Conservation (phyloP, 768 basidiomycete genomes). For the Boletus speciosus region DNA sequence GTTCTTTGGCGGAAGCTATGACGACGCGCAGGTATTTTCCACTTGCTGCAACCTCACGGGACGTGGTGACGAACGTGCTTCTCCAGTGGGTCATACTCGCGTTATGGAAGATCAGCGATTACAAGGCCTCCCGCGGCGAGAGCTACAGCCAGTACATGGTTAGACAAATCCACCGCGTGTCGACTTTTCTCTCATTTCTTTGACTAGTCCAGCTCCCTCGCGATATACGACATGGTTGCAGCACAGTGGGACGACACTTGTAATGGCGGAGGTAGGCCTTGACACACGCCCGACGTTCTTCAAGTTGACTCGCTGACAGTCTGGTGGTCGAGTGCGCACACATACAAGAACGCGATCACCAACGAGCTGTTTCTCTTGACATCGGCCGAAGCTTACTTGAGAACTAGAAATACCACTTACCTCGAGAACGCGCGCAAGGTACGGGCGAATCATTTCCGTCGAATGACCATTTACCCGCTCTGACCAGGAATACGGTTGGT, state of each 20-base stretch:
- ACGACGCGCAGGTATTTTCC: conserved; percentile 46
- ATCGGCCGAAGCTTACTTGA: conserved; percentile 46
- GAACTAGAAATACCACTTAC: conserved; percentile 35
- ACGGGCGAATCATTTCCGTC: neutral
- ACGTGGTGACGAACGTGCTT: neutral
- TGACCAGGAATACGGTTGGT: conserved; percentile 26
- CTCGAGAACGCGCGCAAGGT: conserved; percentile 50
- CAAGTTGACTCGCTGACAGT: conserved; percentile 30
- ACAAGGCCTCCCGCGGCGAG: conserved; percentile 40
- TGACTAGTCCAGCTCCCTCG: conserved; percentile 43
- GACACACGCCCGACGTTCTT: neutral
- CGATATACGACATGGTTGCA: conserved; percentile 50
- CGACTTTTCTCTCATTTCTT: conserved; percentile 26
- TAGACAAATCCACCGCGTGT: conserved; percentile 6
- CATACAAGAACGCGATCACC: conserved; percentile 61
- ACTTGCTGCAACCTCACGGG: neutral
- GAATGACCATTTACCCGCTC: neutral
- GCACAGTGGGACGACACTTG: conserved; percentile 49
- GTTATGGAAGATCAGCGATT: conserved; percentile 57
- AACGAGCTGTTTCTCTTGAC: conserved; percentile 53
- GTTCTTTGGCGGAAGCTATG: conserved; percentile 47
- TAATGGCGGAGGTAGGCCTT: conserved; percentile 45
- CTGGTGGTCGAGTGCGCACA: conserved; percentile 55
- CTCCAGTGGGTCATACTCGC: conserved; percentile 54
- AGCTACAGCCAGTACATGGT: conserved; percentile 21